Percentiles rank a stretch among this genome's conserved stretches.
Conservation (phyloP, 2,329 filamentous ascomycete genomes). For the Ceratocystis diversiconidia region DNA sequence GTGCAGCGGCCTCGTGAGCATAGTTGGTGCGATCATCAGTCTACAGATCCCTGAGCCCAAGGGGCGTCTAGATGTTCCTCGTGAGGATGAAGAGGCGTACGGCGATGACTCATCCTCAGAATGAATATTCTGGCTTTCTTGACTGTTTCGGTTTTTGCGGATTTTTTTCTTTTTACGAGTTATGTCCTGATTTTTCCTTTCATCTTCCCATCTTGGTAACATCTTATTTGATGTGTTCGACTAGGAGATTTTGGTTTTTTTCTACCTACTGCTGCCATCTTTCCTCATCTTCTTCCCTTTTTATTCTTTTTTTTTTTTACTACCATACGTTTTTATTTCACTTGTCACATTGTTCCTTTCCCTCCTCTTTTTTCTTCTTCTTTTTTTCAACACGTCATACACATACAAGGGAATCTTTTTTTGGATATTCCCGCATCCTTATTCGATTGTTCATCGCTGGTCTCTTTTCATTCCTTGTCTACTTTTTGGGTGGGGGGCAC, state of each 20-base stretch:
- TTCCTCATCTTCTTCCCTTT: neutral
- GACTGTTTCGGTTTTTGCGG: constrained; percentile 10
- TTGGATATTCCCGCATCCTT: neutral
- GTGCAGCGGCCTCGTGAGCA: constrained; percentile 64
- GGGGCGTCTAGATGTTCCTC: constrained; percentile 24
- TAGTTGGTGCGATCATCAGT: constrained; percentile 60
- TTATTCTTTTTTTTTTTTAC: neutral
- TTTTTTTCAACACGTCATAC: neutral
- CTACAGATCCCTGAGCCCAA: constrained; percentile 58
- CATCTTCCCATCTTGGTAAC: neutral
- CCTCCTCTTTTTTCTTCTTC: neutral
- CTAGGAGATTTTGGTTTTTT: neutral
- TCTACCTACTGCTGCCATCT: neutral
- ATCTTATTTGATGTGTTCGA: neutral
- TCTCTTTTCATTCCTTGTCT: neutral
- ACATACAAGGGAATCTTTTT: neutral
- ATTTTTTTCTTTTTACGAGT: constrained; percentile 6
- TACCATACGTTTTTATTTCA: neutral
- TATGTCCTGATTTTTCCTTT: constrained; percentile 2
- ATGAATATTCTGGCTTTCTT: neutral
- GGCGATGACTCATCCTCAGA: neutral
- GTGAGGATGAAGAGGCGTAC: constrained; percentile 29
- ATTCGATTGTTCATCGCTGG: neutral
- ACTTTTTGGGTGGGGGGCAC: neutral
- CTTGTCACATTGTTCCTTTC: neutral